These are phyloP conservation scores for Nannizziopsis barbatae DNA, from an alignment of 2,329 filamentous ascomycete genomes.

Conservation along the genomic window DNA sequence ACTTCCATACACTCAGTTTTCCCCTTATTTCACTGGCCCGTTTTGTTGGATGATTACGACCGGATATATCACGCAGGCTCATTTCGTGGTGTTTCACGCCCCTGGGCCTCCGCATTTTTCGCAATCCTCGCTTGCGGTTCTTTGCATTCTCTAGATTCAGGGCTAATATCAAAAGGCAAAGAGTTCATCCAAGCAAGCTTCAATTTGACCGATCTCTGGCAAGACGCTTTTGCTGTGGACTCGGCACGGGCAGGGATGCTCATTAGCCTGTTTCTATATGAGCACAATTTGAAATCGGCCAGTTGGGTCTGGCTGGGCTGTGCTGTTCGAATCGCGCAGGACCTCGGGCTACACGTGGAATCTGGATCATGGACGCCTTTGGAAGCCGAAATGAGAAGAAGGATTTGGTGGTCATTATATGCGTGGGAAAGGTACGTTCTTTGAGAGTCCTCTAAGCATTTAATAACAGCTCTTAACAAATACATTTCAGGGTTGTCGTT, in stretches of 20 bases:
- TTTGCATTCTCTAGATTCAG: constrained; percentile 53
- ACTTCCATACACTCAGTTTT: constrained; percentile 66
- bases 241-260: constrained; percentile 63
- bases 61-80: constrained; percentile 58
- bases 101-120: constrained; percentile 73
- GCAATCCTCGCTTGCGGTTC: constrained; percentile 72
- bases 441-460: neutral
- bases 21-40: constrained; percentile 80
- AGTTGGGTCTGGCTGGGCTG: constrained; percentile 78
- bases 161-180: constrained; percentile 48
- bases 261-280: constrained; percentile 66
- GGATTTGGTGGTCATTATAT: constrained; percentile 92
- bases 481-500: constrained; percentile 50
- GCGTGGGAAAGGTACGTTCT: constrained; percentile 63
- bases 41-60: constrained; percentile 65
- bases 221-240: constrained; percentile 63
- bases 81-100: constrained; percentile 49
- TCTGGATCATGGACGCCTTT: constrained; percentile 60
- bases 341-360: constrained; percentile 69
- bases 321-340: constrained; percentile 69
- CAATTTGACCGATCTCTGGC: constrained; percentile 66
- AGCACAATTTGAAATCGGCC: constrained; percentile 74
- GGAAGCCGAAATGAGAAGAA: constrained; percentile 73
- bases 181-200: constrained; percentile 62
- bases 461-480: constrained; percentile 5